Evolutionary conservation across 257 asterid genomes (phyloP).

Genomic region (Solanum gandarillasii): DNA sequence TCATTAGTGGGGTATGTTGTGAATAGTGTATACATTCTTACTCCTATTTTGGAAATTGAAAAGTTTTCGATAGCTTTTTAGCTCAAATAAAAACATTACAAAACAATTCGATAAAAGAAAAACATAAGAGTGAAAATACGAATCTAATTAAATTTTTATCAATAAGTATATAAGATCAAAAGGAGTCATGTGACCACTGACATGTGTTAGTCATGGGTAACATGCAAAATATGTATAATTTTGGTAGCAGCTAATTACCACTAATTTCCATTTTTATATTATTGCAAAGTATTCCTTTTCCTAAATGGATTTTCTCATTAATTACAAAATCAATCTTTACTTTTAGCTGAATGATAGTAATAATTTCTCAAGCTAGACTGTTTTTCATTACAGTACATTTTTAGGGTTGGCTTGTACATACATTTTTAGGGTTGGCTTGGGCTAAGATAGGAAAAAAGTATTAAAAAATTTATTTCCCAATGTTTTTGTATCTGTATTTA

Average conservation of each 20-base stretch:
- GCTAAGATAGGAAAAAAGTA: background rate
- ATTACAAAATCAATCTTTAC: background rate
- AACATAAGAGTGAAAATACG: no score
- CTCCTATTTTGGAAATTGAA: no score
- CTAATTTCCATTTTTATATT: background rate
- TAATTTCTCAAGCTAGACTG: background rate
- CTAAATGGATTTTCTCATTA: background rate
- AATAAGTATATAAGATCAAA: background rate
- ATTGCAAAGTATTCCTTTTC: background rate
- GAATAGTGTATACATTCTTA: no score
- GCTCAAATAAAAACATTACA: background rate
- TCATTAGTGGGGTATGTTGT: no score
- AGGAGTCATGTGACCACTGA: background rate
- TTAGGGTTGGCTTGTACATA: background rate
- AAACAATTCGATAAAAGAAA: no score
- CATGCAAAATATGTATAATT: background rate
- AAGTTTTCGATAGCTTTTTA: accelerated
- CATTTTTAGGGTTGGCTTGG: background rate
- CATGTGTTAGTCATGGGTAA: background rate
- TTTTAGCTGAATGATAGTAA: background rate
- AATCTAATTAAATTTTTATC: no score
- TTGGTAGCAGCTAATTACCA: background rate
- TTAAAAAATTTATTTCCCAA: background rate
- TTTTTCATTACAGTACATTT: background rate
- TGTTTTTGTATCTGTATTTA: background rate